These are phyloP conservation scores for Rhizopus microsporus DNA, from an alignment of 371 early-diverging fungal genomes.

Conservation along the genomic window DNA sequence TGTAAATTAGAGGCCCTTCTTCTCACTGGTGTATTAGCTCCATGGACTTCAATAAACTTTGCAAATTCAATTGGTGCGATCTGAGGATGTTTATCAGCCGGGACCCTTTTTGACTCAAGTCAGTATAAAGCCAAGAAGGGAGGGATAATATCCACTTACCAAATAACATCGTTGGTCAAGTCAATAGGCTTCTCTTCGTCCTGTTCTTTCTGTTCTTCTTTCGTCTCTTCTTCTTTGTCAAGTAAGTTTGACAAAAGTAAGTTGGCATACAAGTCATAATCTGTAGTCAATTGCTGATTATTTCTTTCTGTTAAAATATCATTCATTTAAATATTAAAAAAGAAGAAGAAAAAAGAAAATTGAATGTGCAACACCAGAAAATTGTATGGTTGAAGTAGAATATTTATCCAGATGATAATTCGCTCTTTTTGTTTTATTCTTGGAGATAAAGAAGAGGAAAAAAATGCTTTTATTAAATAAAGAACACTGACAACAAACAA, in stretches of 20 bases:
- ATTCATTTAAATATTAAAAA: slow-evolving; percentile 9
- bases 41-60: slow-evolving; percentile 33
- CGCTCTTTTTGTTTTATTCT: too few relatives aligned
- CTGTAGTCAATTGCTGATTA: slow-evolving; percentile 8
- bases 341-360: slow-evolving; percentile 1
- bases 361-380: neutral
- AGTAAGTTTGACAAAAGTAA: slow-evolving; percentile 22
- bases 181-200: slow-evolving; percentile 6
- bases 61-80: slow-evolving; percentile 42
- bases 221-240: slow-evolving; percentile 16
- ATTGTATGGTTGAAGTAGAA: too few relatives aligned
- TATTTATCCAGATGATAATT: too few relatives aligned
- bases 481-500: too few relatives aligned
- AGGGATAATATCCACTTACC: slow-evolving; percentile 7
- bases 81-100: slow-evolving; percentile 41
- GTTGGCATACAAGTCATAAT: slow-evolving; percentile 25
- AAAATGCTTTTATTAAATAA: too few relatives aligned
- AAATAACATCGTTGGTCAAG: slow-evolving; percentile 17
- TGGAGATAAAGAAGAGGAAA: too few relatives aligned
- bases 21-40: slow-evolving; percentile 17
- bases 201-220: slow-evolving; percentile 1
- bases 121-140: neutral
- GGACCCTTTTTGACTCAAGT: slow-evolving; percentile 21
- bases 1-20: slow-evolving; percentile 19
- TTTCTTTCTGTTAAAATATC: slow-evolving; percentile 1